Conservation (phyloP, 148 eudicot genomes). For the Fagopyrum homotropicum region DNA sequence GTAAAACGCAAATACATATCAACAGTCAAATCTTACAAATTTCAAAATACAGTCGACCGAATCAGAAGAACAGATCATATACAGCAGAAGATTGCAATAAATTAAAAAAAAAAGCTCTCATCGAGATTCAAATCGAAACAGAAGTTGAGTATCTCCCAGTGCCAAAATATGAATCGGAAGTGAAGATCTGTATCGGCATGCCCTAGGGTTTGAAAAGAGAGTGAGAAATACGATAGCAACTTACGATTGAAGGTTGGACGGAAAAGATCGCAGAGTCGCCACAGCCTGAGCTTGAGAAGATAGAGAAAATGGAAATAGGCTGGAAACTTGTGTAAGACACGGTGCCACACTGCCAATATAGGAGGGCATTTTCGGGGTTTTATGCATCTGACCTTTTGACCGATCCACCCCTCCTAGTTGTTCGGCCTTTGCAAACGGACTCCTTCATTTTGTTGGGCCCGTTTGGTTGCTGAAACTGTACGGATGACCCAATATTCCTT, state of each 20-base stretch:
- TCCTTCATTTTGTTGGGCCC: too few species aligned
- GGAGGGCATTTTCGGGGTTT: too few species aligned
- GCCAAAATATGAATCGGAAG: background rate
- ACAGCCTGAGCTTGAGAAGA: conserved; percentile 5
- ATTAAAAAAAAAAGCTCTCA: background rate
- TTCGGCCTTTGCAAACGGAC: too few species aligned
- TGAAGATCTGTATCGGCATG: background rate
- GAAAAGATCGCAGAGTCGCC: conserved; percentile 2
- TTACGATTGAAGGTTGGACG: conserved; percentile 8
- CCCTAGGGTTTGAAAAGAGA: background rate
- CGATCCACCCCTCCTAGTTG: too few species aligned
- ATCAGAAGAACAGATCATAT: background rate
- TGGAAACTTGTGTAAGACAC: background rate
- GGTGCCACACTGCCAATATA: background rate
- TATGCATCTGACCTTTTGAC: too few species aligned
- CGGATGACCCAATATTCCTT: too few species aligned
- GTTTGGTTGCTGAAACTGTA: too few species aligned
- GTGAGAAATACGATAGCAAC: background rate
- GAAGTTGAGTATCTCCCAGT: background rate
- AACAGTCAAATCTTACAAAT: background rate
- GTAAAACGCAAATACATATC: too few species aligned
- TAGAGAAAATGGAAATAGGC: background rate
- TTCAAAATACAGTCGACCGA: background rate
- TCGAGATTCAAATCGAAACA: background rate
- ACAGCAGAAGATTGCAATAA: background rate